Base-by-base conservation (phyloP, 495 filamentous ascomycete species). In the Neurospora africana region DNA sequence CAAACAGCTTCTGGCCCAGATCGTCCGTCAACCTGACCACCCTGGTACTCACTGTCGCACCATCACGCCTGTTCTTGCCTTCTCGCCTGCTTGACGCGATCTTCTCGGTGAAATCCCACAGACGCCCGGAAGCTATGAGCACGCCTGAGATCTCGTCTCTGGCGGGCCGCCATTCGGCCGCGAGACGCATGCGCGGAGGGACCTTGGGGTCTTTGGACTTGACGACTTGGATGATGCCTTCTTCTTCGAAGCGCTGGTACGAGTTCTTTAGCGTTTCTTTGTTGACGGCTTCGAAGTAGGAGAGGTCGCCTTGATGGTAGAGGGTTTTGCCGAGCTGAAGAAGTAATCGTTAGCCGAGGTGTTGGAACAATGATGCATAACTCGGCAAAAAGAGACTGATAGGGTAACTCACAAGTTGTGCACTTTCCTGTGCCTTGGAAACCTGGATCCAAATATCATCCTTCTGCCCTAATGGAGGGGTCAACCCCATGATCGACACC, bases 201-300 rank as follows among this genome's bases (percentile, higher is more conserved):
- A 84, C 82, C 58, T 84, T 86, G 17, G 84, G 71, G 69, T 89
- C 89, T 75, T 88, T 90, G 73, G 85, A 86, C 77, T 90, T 91
- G 19, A 88, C 83, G 41, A 93, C 84, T 8, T 91, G 81, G 74
- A 98, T 86, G 71, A 98, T 97, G 19, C 93, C 93, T 75, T 97
- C 94, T 77, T 97, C 93, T 72, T 93, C 89, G 80, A 96, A 97
- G 30, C 92, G 90, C 72, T 89, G 85, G 81, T 93, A 97, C 3
- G 93, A 90, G 79, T 98, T 99, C 74, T 94, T 96, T 69, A 99
- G 88, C 2, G 93, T 94, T 79, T 98, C 94, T 72, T 97, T 97
- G 84, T 98, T 99, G 74, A 99, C 95, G 8, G 95, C 93, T 82
- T 99, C 95, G 75, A 97, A 97, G 79, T 99, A 98, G 30, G 90